These are phyloP conservation scores for Nicotiana obtusifolia DNA, from an alignment of 257 asterid species.

Conservation along the genomic window DNA sequence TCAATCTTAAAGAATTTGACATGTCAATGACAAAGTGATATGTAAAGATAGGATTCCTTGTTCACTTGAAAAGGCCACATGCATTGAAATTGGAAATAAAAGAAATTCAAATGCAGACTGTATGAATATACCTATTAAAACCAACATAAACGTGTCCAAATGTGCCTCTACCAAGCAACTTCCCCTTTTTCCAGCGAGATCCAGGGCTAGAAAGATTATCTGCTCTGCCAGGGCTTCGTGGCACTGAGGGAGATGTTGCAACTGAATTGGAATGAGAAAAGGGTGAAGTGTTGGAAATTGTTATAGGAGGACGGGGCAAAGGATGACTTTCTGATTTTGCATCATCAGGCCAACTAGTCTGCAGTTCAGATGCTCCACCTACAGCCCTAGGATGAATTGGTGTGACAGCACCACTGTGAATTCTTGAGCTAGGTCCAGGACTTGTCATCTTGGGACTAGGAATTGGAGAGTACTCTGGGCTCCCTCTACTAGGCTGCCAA, in stretches of 20 bases:
- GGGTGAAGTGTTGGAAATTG: slow-evolving; percentile 51
- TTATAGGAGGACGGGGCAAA: slow-evolving; percentile 80
- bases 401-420: slow-evolving; percentile 95
- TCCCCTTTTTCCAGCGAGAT: slow-evolving; percentile 96
- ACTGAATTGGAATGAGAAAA: slow-evolving; percentile 87
- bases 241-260: slow-evolving; percentile 82
- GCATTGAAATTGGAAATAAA: not conserved
- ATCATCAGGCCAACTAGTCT: slow-evolving; percentile 72
- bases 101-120: slow-evolving; percentile 2
- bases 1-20: not conserved
- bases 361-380: slow-evolving; percentile 64
- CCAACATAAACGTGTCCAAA: slow-evolving; percentile 63
- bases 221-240: slow-evolving; percentile 94
- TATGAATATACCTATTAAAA: slow-evolving; percentile 56
- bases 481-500: slow-evolving; percentile 92
- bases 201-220: slow-evolving; percentile 83
- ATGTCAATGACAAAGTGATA: slow-evolving; percentile 1
- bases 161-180: slow-evolving; percentile 50
- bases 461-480: slow-evolving; percentile 89
- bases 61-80: slow-evolving; percentile 7
- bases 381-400: slow-evolving; percentile 95
- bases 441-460: slow-evolving; percentile 96
- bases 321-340: slow-evolving; percentile 79
- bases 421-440: slow-evolving; percentile 96
- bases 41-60: not conserved